Conservation (phyloP, 2,329 filamentous ascomycete genomes). For the Fusarium luffae region DNA sequence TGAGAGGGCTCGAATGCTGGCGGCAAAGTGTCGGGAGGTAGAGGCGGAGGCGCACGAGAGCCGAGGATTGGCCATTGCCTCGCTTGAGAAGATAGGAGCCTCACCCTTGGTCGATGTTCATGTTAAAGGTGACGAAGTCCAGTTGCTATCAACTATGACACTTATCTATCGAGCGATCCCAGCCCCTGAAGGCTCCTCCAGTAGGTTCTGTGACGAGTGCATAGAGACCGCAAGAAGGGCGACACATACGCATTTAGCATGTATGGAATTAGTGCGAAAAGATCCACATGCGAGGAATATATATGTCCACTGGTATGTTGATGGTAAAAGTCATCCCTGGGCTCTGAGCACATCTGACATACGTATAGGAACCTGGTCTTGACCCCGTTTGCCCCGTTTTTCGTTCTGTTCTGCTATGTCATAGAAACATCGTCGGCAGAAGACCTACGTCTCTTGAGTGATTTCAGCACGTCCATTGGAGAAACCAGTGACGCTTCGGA, state of each 20-base stretch:
- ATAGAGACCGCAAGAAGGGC: conserved; percentile 62
- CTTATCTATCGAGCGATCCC: conserved; percentile 65
- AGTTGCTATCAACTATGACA: conserved; percentile 60
- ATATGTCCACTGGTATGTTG: conserved; percentile 63
- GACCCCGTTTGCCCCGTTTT: conserved; percentile 69
- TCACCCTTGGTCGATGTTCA: conserved; percentile 57
- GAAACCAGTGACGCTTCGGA: conserved; percentile 64
- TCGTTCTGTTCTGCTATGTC: conserved; percentile 68
- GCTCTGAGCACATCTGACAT: conserved; percentile 15
- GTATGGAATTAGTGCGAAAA: conserved; percentile 56
- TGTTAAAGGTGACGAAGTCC: conserved; percentile 60
- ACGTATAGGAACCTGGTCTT: conserved; percentile 63
- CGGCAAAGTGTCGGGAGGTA: conserved; percentile 52
- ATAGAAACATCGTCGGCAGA: conserved; percentile 63
- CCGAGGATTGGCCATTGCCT: conserved; percentile 51
- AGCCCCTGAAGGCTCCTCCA: conserved; percentile 54
- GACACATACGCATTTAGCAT: conserved; percentile 58
- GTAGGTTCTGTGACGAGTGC: conserved; percentile 61
- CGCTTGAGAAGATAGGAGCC: conserved; percentile 53
- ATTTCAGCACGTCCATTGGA: conserved; percentile 67
- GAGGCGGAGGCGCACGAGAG: conserved; percentile 52
- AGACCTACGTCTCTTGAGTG: conserved; percentile 65
- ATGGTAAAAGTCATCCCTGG: not conserved
- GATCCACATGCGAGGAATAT: conserved; percentile 57
- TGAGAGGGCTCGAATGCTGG: conserved; percentile 53